Evolutionary conservation across 2,329 filamentous ascomycete genomes (phyloP).

Genomic region (Chalara sp.): DNA sequence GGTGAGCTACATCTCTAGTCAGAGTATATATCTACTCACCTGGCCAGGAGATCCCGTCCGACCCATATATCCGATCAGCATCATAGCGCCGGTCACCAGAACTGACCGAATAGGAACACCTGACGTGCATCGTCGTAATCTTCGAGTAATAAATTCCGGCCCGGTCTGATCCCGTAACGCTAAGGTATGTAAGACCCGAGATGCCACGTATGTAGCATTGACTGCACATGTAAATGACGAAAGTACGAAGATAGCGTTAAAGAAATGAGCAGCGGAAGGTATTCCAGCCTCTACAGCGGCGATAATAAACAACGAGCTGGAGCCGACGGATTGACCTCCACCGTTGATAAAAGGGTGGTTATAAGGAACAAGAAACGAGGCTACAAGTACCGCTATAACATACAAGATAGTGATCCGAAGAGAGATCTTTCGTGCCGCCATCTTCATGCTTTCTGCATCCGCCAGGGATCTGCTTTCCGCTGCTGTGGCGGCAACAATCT

Average conservation of each 20-base stretch:
- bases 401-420: conserved; percentile 30
- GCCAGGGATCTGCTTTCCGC: conserved; percentile 30
- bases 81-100: conserved; percentile 31
- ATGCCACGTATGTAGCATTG: conserved; percentile 32
- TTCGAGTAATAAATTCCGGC: conserved; percentile 33
- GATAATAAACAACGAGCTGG: conserved; percentile 32
- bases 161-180: conserved; percentile 32
- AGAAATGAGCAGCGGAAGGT: conserved; percentile 22
- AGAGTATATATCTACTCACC: conserved; percentile 19
- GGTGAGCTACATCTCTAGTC: conserved; percentile 4
- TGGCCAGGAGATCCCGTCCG: conserved; percentile 30
- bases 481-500: conserved; percentile 32
- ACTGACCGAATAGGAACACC: conserved; percentile 34
- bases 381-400: conserved; percentile 18
- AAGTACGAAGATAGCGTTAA: conserved; percentile 32
- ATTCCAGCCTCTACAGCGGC: conserved; percentile 32
- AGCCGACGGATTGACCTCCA: conserved; percentile 28
- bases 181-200: conserved; percentile 31
- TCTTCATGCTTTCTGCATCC: conserved; percentile 34
- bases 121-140: conserved; percentile 29
- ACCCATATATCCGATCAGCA: conserved; percentile 34
- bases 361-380: conserved; percentile 30
- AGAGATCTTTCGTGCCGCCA: conserved; percentile 33
- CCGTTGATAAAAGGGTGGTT: conserved; percentile 36
- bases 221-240: conserved; percentile 31